Percentiles rank a stretch among this genome's conserved stretches.
phyloP scores from a whole-genome alignment of 2,329 filamentous ascomycete genomes.

The Penicillium griseofulvum region DNA sequence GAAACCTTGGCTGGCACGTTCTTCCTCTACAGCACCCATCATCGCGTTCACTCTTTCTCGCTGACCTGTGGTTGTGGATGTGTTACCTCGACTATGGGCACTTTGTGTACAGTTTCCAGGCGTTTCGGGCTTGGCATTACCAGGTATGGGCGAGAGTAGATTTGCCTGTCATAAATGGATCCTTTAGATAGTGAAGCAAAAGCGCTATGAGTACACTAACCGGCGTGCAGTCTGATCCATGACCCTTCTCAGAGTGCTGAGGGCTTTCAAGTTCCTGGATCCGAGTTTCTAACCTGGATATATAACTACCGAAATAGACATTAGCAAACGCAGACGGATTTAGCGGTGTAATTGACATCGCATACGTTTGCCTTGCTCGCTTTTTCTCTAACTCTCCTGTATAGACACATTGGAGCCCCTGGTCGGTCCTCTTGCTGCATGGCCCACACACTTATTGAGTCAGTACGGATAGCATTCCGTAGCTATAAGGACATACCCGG shows the following conservation, averaged over 20 bases:
- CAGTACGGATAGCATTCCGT: slow-evolving; percentile 17
- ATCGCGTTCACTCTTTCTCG: slow-evolving; percentile 45
- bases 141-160: slow-evolving; percentile 5
- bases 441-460: slow-evolving; percentile 29
- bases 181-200: not conserved
- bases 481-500: slow-evolving; percentile 22
- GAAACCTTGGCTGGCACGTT: slow-evolving; percentile 42
- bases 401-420: slow-evolving; percentile 24
- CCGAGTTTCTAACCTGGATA: slow-evolving; percentile 26
- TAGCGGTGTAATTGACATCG: not conserved
- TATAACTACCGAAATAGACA: slow-evolving; percentile 20
- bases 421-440: slow-evolving; percentile 24
- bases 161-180: not conserved
- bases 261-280: slow-evolving; percentile 27
- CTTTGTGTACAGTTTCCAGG: not conserved
- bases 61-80: not conserved
- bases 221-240: slow-evolving; percentile 5
- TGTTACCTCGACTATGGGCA: not conserved
- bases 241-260: not conserved
- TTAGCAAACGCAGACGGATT: not conserved
- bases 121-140: not conserved
- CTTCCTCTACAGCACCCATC: slow-evolving; percentile 47
- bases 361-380: slow-evolving; percentile 24
- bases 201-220: slow-evolving; percentile 3
- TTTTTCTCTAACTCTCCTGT: slow-evolving; percentile 31